Base-by-base conservation (phyloP, 2,329 filamentous ascomycete species). In the Diaporthe vexans region DNA sequence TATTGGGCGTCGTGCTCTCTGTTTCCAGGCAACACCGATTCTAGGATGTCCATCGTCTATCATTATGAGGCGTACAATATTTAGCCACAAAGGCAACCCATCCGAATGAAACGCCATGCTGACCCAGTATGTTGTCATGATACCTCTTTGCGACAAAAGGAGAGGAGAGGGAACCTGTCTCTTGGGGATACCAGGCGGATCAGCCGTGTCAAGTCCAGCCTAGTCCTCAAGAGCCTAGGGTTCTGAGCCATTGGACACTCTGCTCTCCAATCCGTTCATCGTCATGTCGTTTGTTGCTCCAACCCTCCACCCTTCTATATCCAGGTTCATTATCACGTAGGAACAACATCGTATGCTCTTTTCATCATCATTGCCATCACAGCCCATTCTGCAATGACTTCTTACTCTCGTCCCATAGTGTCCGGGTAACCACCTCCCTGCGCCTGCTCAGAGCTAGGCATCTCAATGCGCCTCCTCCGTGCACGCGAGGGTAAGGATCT, bases 41-140 rank as follows among this genome's bases (percentile, higher is more conserved):
- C 70, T 72, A 72, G 57, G 59, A 54, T 54, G 48, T 29, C 57
- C 57, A 35, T n/a, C 19, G 46, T 72, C 70, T 63, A 72, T 46
- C 46, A 54, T 71, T 40, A 63, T 46, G 29, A 51, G 29, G 43
- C 24, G 26, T 29, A 10, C 1, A 63, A 33, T 56, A 33, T 19
- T 26, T 54, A 33, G 37, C 43, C 70, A 61, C 46, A 54, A 24
- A 37, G 26, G 19, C 35, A 35, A 63, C 35, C 59, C 43, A 48
- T 17, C 63, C 46, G 7, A 29, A 26, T 19, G 8, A 72, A 71
- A 72, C 70, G 48, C 70, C 70, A 56, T 46, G 70, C 70, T 72
- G 57, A 63, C 46, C 57, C 46, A 72, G 59, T 24, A 33, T 26
- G 24, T 63, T 58, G 40, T 58, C 21, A 46, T 52, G 46, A 54